phyloP scores from a whole-genome alignment of 257 asterid species.

The Solanum peruvianum region DNA sequence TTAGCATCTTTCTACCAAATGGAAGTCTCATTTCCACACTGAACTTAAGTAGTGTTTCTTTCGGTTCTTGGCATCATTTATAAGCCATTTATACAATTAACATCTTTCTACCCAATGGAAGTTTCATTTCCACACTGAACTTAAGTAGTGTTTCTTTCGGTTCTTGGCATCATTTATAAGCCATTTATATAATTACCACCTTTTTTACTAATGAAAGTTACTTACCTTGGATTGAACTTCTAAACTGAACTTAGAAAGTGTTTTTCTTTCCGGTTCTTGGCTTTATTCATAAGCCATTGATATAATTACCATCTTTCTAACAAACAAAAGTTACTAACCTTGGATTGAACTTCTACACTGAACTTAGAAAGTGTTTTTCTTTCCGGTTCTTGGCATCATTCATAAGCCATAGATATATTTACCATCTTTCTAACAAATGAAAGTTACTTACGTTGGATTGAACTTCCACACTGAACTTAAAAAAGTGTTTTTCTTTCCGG shows the following conservation, averaged over 20 bases:
- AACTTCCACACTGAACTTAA: not conserved
- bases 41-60: not conserved
- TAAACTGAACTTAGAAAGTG: too few species aligned
- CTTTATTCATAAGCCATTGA: not conserved
- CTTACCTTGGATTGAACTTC: too few species aligned
- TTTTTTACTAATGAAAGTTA: not conserved
- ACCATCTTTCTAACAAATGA: not conserved
- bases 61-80: not conserved
- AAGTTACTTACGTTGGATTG: not conserved
- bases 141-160: not conserved
- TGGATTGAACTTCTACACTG: not conserved
- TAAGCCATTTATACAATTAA: not conserved
- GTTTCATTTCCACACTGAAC: not conserved
- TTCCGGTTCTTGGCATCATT: conserved; percentile 41
- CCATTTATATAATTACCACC: not conserved
- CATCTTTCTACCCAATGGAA: not conserved
- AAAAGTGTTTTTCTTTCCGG: not conserved
- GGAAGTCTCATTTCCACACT: not conserved
- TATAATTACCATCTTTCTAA: not conserved
- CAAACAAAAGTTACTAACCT: not conserved
- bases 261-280: not conserved
- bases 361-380: not conserved
- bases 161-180: not conserved
- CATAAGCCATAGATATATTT: conserved; percentile 1
- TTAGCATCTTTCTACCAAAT: not conserved